These are phyloP conservation scores for Colletotrichum eremochloae DNA, from an alignment of 2,329 filamentous ascomycete species.

Conservation along the genomic window DNA sequence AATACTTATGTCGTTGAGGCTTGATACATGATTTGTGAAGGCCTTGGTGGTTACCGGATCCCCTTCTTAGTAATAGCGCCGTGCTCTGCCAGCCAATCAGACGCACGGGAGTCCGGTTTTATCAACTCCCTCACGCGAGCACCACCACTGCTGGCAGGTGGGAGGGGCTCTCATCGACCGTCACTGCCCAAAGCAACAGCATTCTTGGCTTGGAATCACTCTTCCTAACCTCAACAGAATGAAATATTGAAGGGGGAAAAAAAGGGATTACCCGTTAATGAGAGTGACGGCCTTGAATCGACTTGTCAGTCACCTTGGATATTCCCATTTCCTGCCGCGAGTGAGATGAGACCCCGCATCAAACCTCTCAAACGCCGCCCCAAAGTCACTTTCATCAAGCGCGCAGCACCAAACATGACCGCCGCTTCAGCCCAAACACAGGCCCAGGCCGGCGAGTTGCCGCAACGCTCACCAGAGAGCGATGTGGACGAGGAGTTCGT, in stretches of 20 bases:
- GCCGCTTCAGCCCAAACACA: constrained; percentile 33
- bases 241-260: neutral
- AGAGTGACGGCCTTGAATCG: neutral
- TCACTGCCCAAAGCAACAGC: constrained; percentile 11
- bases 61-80: constrained; percentile 12
- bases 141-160: neutral
- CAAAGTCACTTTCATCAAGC: constrained; percentile 50
- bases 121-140: constrained; percentile 31
- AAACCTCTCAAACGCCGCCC: constrained; percentile 47
- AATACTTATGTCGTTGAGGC: neutral
- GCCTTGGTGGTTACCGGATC: constrained; percentile 7
- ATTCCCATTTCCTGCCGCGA: constrained; percentile 4
- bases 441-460: constrained; percentile 1
- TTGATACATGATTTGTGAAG: constrained; percentile 19
- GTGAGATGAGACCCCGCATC: constrained; percentile 43
- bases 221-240: neutral
- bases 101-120: neutral
- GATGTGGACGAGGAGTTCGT: constrained; percentile 41
- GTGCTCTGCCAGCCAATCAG: constrained; percentile 23
- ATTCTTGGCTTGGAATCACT: neutral
- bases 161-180: neutral
- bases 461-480: constrained; percentile 21
- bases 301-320: constrained; percentile 14
- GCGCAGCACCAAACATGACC: constrained; percentile 39
- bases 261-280: neutral